Base-by-base conservation (phyloP, 2,329 filamentous ascomycete species). In the Westerdykella aurantiaca region DNA sequence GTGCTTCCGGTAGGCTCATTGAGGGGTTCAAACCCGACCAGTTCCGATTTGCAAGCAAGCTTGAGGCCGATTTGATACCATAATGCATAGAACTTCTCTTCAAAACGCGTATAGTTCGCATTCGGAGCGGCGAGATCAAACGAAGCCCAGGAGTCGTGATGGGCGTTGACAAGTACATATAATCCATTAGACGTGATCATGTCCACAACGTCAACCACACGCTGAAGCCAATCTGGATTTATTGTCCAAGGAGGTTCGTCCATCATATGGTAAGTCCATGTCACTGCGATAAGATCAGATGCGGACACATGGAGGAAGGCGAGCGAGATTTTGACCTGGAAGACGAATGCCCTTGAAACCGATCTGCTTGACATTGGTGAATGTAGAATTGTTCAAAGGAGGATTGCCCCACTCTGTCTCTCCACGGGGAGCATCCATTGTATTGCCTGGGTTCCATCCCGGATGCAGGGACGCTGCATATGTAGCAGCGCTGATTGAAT, bases 401-500 rank as follows among this genome's bases (percentile, higher is more conserved):
- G 69, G 62, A 43, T 79, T 79, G 43, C 75, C 74, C 76, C 76
- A 80, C n/a, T 23, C 35, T 1, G 2, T 72, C 74, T 9, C 73
- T 45, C 72, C 59, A 0, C 73, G 73, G 6, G 68, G 60, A 1
- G 75, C 73, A 52, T 79, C 77, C 25, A 79, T 66, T 0, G 74
- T 77, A 41, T 80, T 80, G 13, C 76, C 77, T 13, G 78, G 52
- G 48, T 79, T 79, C 76, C 76, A 79, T 12, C 76, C 76, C 1
- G 75, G 55, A 39, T 72, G 73, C 22, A 77, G 63, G 7, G 64
- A 69, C 10, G 67, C 63, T 39, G 77, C 58, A 29, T 59, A 76
- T 4, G 70, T 60, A 2, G 63, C 52, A 2, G 72, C 73, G 0
- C 70, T 64, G 39, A 75, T 66, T 7, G 62, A 51, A 4, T 50